Evolutionary conservation across 768 basidiomycete species (phyloP), one percentile per base, ranked within the genome.

Genomic region (Macrolepiota dolichaula): DNA sequence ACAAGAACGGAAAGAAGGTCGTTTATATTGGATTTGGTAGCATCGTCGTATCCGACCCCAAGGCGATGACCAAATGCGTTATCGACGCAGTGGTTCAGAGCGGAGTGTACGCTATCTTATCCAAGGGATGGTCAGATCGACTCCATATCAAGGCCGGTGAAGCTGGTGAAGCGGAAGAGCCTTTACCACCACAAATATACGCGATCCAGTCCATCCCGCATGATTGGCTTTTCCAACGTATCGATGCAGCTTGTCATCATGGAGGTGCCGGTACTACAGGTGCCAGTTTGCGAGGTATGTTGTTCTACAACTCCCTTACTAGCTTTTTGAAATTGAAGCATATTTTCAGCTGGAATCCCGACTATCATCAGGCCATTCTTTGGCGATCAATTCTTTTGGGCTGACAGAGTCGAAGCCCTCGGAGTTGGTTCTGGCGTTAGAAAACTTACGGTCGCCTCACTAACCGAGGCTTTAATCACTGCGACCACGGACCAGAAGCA

Each of bases 21-120:
- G 94, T 98, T 9, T 99, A 98, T 75, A 94, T 99, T 70, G 96
- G 96, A 36, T 98, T 98, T 69, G 96, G 96, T 36, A 96, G 94
- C 61, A 96, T 98, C 63, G 94, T 99, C 59, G 96, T 99, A 50
- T 89, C 95, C 24, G 94, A 99, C 72, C 96, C 96, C 2, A 89
- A 85, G 69, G 83, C 84, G 42, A 94, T 99, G 91, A 98, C 97
- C 0, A 86, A 85, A 44, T 92, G 86, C 68, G 91, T 99, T 52
- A 81, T 96, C 46, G 92, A 97, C 51, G 93, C 96, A 3, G 88
- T 98, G 52, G 71, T 87, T 11, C 83, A 87, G 61, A 94, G 94
- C 65, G 95, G 89, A 2, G 95, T 98, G 4, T 83, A 86, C 71
- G 94, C 94, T 22, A 94, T 99, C 68, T 79, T 99, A 35, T 98